Conservation (phyloP, 768 basidiomycete genomes). For the Grammothele lineata region DNA sequence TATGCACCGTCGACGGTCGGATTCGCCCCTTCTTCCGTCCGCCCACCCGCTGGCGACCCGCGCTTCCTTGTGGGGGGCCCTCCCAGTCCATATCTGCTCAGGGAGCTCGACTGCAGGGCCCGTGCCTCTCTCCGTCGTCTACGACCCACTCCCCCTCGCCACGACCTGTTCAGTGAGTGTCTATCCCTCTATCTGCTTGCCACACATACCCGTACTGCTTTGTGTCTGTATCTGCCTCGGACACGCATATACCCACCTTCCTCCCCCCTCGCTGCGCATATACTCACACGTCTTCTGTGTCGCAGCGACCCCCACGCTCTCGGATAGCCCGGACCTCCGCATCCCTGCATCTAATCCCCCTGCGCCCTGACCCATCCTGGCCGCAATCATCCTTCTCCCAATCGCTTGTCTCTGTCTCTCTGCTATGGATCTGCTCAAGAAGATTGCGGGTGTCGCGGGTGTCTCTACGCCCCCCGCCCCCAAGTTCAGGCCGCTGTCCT, state of each 20-base stretch:
- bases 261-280: no score
- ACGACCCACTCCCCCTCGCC: not conserved
- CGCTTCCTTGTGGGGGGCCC: conserved; percentile 9
- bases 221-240: not conserved
- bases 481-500: conserved; percentile 3
- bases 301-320: no score
- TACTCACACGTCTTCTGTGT: no score
- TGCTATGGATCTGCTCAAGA: conserved; percentile 5
- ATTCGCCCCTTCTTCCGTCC: not conserved
- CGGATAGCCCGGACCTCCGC: no score
- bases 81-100: conserved; percentile 14
- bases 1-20: not conserved
- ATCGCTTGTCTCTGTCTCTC: not conserved
- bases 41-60: not conserved
- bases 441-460: conserved; percentile 2
- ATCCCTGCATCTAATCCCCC: no score
- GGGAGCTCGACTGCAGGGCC: conserved; percentile 10
- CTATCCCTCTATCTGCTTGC: not conserved
- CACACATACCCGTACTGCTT: not conserved
- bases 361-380: no score
- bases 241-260: no score
- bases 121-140: conserved; percentile 6
- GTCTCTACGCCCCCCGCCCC: conserved; percentile 5
- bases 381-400: no score
- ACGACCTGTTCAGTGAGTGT: conserved; percentile 5